These are phyloP conservation scores for Zanthoxylum bungeanum DNA, from an alignment of 345 rosid genomes.

Conservation along the genomic window DNA sequence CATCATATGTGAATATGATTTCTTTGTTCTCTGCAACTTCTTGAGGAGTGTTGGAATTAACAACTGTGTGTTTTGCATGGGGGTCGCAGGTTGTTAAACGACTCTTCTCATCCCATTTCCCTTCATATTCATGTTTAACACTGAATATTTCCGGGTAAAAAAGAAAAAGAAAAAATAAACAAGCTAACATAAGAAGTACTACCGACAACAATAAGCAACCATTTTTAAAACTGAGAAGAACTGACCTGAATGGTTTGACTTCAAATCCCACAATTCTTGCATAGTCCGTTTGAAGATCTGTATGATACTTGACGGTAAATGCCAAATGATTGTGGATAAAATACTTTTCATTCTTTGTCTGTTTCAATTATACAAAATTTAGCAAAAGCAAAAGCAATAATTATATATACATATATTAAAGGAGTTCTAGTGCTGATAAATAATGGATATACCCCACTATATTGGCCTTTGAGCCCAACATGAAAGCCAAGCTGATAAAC, in stretches of 20 bases:
- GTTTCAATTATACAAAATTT: conserved; percentile 21
- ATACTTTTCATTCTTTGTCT: conserved; percentile 86
- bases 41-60: conserved; percentile 83
- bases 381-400: conserved; percentile 13
- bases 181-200: neutral
- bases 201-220: neutral
- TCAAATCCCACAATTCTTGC: conserved; percentile 98
- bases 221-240: conserved; percentile 7
- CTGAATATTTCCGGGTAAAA: conserved; percentile 29
- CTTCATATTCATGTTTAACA: conserved; percentile 81
- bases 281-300: conserved; percentile 62
- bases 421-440: conserved; percentile 8
- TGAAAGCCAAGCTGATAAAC: conserved; percentile 90
- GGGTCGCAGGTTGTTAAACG: conserved; percentile 86
- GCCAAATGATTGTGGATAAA: conserved; percentile 90
- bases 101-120: conserved; percentile 66
- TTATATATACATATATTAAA: neutral
- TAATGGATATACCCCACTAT: conserved; percentile 63
- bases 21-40: conserved; percentile 78
- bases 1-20: conserved; percentile 85
- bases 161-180: neutral
- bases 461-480: conserved; percentile 88
- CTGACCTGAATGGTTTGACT: conserved; percentile 87
- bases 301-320: conserved; percentile 84
- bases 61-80: conserved; percentile 65